A percentile compares a stretch with the other conserved stretches of the same genome.
phyloP scores from a whole-genome alignment of 306 rosid species.

The Potentilla sterilis region DNA sequence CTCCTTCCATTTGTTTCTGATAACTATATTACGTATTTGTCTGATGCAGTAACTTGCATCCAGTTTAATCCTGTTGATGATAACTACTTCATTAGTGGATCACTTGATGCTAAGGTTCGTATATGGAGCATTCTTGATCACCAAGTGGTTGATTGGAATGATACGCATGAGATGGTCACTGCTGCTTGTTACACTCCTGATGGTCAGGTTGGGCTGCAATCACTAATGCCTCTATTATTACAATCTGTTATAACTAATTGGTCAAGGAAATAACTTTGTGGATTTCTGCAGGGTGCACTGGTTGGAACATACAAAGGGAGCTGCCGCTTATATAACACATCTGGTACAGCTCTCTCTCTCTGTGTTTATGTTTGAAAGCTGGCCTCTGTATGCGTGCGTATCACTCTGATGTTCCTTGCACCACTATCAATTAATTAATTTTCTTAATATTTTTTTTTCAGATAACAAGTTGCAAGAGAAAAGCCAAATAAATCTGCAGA shows the following conservation, averaged over 20 bases:
- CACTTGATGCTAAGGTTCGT: constrained; percentile 96
- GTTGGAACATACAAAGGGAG: constrained; percentile 97
- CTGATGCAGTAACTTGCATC: constrained; percentile 96
- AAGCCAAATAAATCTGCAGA: constrained; percentile 81
- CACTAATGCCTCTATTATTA: constrained; percentile 18
- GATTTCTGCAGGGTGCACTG: constrained; percentile 74
- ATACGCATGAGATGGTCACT: constrained; percentile 97
- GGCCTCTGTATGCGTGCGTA: neutral
- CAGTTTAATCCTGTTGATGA: constrained; percentile 99
- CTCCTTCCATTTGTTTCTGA: constrained; percentile 36
- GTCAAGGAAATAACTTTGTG: constrained; percentile 23
- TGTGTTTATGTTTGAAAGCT: neutral
- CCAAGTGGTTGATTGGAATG: constrained; percentile 96
- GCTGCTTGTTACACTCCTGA: constrained; percentile 99
- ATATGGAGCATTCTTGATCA: constrained; percentile 95
- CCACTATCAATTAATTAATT: constrained; percentile 23
- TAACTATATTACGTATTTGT: constrained; percentile 38
- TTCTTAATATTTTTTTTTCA: constrained; percentile 27
- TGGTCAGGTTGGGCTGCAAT: constrained; percentile 81
- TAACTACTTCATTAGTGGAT: constrained; percentile 97
- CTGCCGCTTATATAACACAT: constrained; percentile 78
- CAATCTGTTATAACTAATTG: constrained; percentile 7
- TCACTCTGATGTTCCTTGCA: constrained; percentile 19
- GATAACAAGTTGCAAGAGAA: constrained; percentile 89
- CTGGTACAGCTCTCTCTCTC: constrained; percentile 49